phyloP scores from a whole-genome alignment of 2,329 filamentous ascomycete genomes.

The Furcasterigmium furcatum region DNA sequence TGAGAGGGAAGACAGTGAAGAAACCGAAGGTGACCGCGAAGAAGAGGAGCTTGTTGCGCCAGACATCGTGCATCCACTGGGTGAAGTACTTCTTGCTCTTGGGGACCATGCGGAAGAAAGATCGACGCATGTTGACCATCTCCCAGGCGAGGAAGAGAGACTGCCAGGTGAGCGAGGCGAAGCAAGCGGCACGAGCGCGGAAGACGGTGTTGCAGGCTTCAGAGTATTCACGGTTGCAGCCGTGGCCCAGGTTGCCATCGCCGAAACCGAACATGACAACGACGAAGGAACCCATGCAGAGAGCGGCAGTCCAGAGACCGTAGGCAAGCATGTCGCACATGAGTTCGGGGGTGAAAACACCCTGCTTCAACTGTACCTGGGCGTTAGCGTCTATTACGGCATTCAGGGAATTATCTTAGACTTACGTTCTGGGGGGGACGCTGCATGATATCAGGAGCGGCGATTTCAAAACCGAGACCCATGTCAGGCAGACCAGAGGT shows the following conservation, averaged over 20 bases:
- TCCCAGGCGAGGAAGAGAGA: conserved; percentile 75
- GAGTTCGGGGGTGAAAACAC: conserved; percentile 64
- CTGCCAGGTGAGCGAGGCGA: conserved; percentile 71
- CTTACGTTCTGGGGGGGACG: conserved; percentile 64
- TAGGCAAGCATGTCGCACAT: conserved; percentile 65
- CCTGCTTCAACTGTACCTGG: conserved; percentile 31
- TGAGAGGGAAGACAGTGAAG: conserved; percentile 42
- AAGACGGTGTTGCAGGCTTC: conserved; percentile 57
- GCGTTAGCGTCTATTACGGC: not conserved
- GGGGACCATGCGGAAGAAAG: conserved; percentile 71
- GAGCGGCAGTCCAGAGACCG: conserved; percentile 62
- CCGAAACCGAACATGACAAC: conserved; percentile 49
- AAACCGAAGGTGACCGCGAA: conserved; percentile 49
- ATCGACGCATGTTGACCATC: conserved; percentile 66
- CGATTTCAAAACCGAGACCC: conserved; percentile 69
- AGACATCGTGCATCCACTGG: conserved; percentile 64
- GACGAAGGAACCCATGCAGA: conserved; percentile 51
- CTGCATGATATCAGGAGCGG: conserved; percentile 65
- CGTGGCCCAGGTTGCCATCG: conserved; percentile 47
- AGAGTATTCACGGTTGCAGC: conserved; percentile 57
- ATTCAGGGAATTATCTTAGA: conserved; percentile 13
- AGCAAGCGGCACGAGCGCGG: conserved; percentile 68
- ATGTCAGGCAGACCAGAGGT: conserved; percentile 73
- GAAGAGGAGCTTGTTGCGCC: conserved; percentile 70
- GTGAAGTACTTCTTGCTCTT: conserved; percentile 57